Conservation (phyloP, 192 early-diverging fungal species). For the Dimargaris verticillata region DNA sequence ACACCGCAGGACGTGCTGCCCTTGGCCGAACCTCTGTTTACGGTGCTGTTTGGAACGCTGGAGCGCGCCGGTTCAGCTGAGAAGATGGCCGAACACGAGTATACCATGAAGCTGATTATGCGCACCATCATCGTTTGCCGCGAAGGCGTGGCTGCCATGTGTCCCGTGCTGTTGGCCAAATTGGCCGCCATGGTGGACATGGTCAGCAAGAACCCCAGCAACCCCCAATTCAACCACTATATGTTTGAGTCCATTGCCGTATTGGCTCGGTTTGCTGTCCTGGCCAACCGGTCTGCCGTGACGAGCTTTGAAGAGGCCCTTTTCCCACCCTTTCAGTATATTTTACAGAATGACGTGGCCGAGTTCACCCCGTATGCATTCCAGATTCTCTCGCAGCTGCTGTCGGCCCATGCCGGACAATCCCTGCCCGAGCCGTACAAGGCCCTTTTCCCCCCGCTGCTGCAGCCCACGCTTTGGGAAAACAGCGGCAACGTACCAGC, state of each 20-base stretch:
- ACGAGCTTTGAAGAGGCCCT: slow-evolving; percentile 69
- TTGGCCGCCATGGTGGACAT: slow-evolving; percentile 62
- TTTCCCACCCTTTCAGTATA: slow-evolving; percentile 77
- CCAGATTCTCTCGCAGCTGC: slow-evolving; percentile 81
- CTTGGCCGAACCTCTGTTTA: slow-evolving; percentile 46
- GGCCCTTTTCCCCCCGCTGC: slow-evolving; percentile 51
- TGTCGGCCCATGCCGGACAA: slow-evolving; percentile 47
- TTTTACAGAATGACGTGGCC: slow-evolving; percentile 66
- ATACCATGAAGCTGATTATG: slow-evolving; percentile 84
- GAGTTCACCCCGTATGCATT: slow-evolving; percentile 97
- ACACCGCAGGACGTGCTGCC: slow-evolving; percentile 50
- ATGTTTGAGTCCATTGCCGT: slow-evolving; percentile 85
- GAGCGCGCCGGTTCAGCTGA: slow-evolving; percentile 64
- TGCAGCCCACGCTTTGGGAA: slow-evolving; percentile 80
- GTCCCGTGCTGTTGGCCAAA: slow-evolving; percentile 49
- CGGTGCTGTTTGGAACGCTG: slow-evolving; percentile 59
- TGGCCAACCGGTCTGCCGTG: slow-evolving; percentile 44
- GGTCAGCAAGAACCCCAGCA: slow-evolving; percentile 88
- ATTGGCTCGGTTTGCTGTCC: slow-evolving; percentile 70
- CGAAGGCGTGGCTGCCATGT: slow-evolving; percentile 53
- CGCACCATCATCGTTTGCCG: slow-evolving; percentile 65
- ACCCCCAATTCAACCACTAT: slow-evolving; percentile 96
- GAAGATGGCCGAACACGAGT: slow-evolving; percentile 93
- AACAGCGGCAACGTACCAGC: slow-evolving; percentile 85
- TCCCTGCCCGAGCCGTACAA: slow-evolving; percentile 59